Base-by-base conservation (phyloP, 1,139 yeast genomes). In the Kurtzmaniella quercitrusa region DNA sequence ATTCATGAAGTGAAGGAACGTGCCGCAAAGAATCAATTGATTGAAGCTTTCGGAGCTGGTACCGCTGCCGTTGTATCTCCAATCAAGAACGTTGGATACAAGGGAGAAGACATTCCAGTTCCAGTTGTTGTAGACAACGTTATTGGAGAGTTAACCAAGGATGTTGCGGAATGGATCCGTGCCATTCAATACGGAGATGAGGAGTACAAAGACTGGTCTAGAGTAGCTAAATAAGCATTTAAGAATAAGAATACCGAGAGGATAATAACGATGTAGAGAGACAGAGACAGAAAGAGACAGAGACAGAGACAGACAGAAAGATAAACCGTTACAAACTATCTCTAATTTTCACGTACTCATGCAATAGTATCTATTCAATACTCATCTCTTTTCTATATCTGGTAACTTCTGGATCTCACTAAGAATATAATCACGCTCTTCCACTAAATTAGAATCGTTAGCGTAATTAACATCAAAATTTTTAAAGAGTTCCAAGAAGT, bases 41-140 rank as follows among this genome's bases (percentile, higher is more conserved):
- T 90, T 9, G 98, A 93, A 72, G 96, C 96, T 12, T 93, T 93
- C 59, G 98, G 98, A 54, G 76, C 96, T 16, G 98, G 98, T 58
- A 93, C 98, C 44, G 98, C 98, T 45, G 98, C 98, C 37, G 82
- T 91, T 61, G 98, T 93, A 40, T 82, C 96, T 34, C 98, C 98
- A 53, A 89, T 93, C 59, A 81, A 85, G 65, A 85, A 79, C 55
- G 87, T 93, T 59, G 93, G 91, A 47, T 93, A 81, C 79, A 74
- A 77, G 48, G 93, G 85, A 44, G 67, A 82, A 56, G 76, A 76
- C 47, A 89, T 91, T 54, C 53, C 66, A 7, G 91, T 91, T 41
- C 97, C 97, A 46, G 66, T 87, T 50, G 77, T 81, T 50, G 81
- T 78, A 45, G 97, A 95, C 48, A 79, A 83, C 60, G 81, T 88